phyloP scores from a whole-genome alignment of 2,329 filamentous ascomycete genomes.

The Tolypocladium paradoxum region DNA sequence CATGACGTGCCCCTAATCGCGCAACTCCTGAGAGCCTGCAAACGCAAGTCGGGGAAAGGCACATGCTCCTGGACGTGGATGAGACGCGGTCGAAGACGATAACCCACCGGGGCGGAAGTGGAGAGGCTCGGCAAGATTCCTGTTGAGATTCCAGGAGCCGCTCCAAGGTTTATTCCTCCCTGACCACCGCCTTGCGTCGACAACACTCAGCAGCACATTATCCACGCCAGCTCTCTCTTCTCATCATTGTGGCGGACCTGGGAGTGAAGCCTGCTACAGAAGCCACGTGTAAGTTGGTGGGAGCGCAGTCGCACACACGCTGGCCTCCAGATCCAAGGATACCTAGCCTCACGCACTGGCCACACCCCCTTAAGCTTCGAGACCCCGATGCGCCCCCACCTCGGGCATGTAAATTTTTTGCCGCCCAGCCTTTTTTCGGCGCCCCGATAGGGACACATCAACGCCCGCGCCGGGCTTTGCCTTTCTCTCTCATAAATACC shows the following conservation, averaged over 20 bases:
- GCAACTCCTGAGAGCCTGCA: neutral
- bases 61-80: neutral
- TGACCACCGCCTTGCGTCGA: neutral
- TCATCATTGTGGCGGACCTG: too few relatives aligned
- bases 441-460: constrained; percentile 29
- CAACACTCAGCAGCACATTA: neutral
- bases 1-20: neutral
- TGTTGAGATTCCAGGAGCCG: too few relatives aligned
- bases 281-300: neutral
- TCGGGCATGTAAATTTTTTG: constrained; percentile 25
- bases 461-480: constrained; percentile 21
- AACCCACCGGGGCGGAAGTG: neutral
- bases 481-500: constrained; percentile 34
- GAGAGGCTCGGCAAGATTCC: too few relatives aligned
- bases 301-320: too few relatives aligned
- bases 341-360: constrained; percentile 2
- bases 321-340: neutral
- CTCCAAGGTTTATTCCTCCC: neutral
- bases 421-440: constrained; percentile 15
- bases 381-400: constrained; percentile 5
- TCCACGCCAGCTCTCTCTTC: too few relatives aligned
- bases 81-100: neutral
- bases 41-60: neutral
- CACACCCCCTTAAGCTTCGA: constrained; percentile 4
- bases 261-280: neutral